Evolutionary conservation across 352 stramenopile genomes (phyloP), one percentile per base, ranked within the genome.

Genomic region (Globisporangium nagaii): DNA sequence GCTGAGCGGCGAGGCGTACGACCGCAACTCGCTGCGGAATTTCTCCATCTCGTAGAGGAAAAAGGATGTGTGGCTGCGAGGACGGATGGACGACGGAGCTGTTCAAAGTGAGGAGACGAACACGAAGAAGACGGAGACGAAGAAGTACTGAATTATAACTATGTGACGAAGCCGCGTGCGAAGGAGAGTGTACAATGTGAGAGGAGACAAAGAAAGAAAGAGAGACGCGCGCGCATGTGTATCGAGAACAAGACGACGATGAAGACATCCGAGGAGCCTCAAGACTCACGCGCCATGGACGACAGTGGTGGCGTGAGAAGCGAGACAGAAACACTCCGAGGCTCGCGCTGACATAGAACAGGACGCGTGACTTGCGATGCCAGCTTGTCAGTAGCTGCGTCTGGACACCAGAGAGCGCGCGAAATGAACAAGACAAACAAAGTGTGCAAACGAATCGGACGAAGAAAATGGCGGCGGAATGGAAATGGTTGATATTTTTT

Each of bases 1-100:
- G 5, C 22, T 68, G 54, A 67, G 67, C 45, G 50, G 56, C n/a
- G 61, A 70, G 50, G 55, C n/a, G n/a, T n/a, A n/a, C n/a, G 61
- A 37, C 37, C 37, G 37, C 37, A 56, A 71, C 34, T 62, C 45
- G 19, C 42, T 63, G 22, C 60, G 68, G 13, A 73, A 76, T 56
- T 64, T 62, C 24, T 73, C 61, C 13, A 70, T 76, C 32, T 66
- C 54, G 24, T 67, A 55, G 58, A 17, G 9, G 17, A 27, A 10
- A 30, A 24, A 52, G 31, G 7, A 12, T 9, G 1, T n/a, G 5
- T 25, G 4, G 13, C 9, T 19, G 28, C 15, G 24, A 17, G 30
- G 30, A 27, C 22, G 22, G 30, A 7, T 13, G n/a, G 24, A 28
- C 25, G 17, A 41, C 12, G 8, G 27, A 31, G 20, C 5, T 20